phyloP scores from a whole-genome alignment of 345 rosid species.

The Sisymbrium altissimum region DNA sequence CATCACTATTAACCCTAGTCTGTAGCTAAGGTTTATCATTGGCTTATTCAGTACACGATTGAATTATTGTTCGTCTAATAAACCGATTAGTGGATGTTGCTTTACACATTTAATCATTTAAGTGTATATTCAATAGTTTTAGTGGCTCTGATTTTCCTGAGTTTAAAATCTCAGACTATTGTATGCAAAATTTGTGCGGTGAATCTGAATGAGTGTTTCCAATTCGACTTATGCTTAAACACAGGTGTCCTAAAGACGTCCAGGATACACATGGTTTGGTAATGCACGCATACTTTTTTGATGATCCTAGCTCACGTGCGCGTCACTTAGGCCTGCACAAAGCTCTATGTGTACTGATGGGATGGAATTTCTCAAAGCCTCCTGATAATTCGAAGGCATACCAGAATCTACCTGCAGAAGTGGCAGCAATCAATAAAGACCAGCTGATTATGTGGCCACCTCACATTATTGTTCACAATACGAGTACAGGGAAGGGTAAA shows the following conservation, averaged over 20 bases:
- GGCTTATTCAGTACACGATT: neutral
- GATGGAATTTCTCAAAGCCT: slow-evolving; percentile 80
- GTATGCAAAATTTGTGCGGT: slow-evolving; percentile 28
- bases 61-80: neutral
- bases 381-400: slow-evolving; percentile 88
- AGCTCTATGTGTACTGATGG: slow-evolving; percentile 94
- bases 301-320: slow-evolving; percentile 67
- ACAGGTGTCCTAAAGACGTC: slow-evolving; percentile 90
- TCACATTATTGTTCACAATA: slow-evolving; percentile 83
- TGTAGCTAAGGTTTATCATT: slow-evolving; percentile 14
- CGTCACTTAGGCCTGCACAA: slow-evolving; percentile 96
- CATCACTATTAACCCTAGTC: neutral
- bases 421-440: slow-evolving; percentile 75
- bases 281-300: slow-evolving; percentile 87
- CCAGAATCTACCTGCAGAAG: slow-evolving; percentile 69
- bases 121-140: neutral
- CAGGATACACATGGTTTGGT: slow-evolving; percentile 88
- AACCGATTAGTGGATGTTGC: slow-evolving; percentile 7
- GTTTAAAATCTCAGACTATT: slow-evolving; percentile 35
- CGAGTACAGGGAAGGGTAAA: slow-evolving; percentile 88
- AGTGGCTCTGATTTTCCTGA: slow-evolving; percentile 16
- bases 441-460: slow-evolving; percentile 99
- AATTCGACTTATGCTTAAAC: slow-evolving; percentile 63
- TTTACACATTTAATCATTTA: slow-evolving; percentile 2
- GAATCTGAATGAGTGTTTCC: slow-evolving; percentile 53